Base-by-base conservation (phyloP, 257 asterid genomes). In the Penstemon davidsonii region DNA sequence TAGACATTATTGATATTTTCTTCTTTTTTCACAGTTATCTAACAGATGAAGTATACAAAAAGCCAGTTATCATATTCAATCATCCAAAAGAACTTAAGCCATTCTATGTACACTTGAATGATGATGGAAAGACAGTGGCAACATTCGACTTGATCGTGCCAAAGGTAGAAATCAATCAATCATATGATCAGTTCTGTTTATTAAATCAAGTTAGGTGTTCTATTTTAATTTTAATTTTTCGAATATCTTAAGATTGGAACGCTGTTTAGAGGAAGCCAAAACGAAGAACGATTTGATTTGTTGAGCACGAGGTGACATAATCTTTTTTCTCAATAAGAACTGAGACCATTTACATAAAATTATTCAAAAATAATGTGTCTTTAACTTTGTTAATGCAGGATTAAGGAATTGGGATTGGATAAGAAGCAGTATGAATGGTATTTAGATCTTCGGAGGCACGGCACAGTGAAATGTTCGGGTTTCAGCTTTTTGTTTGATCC, bases 231-330 rank as follows among this genome's bases (percentile, higher is more conserved):
- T 39, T 25, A 49, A 13, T 47, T 56, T 42, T 46, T 3, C 10
- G 45, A 4, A 33, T 59, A 12, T 74, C 33, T 47, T 68, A 83
- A 89, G 98, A 84, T 85, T 45, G 99, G 99, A 61, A 68, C 84
- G 73, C 69, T 93, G 65, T 75, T 93, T 43, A 76, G 76, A 79
- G 99, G 99, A 70, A 84, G 95, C 82, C 95, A 88, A 79, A 90
- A 79, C 7, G 99, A 93, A 77, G 99, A 93, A 58, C 96, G 96
- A 25, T 42, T 74, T 8, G 50, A 73, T 54, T 55, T 71, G 68
- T 58, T 93, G 68, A 79, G 66, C 70, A 12, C 86, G 62, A 86
- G 98, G 98, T 91, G 73, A 74, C 33, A 25, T 41, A 70, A 69
- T 10, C 10, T 41, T 13, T 9, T 11, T 2, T 8, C 47, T 6